phyloP scores from a whole-genome alignment of 257 asterid genomes.

The Petunia axillaris region DNA sequence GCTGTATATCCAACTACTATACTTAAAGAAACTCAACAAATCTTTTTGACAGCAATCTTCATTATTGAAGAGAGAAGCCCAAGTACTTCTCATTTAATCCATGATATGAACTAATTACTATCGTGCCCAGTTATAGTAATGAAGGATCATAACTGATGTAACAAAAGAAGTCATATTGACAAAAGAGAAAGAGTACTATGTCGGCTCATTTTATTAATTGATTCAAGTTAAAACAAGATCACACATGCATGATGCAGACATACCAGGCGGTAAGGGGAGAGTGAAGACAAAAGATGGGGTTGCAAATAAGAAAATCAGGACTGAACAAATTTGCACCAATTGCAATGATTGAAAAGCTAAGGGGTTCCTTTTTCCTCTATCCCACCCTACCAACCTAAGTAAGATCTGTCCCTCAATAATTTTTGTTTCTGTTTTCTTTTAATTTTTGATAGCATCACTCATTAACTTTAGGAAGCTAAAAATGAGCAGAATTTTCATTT shows the following conservation, averaged over 20 bases:
- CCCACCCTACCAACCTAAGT: not conserved
- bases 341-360: not conserved
- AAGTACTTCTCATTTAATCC: constrained; percentile 15
- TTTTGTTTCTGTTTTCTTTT: not conserved
- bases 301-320: constrained; percentile 14
- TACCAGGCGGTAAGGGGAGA: not conserved
- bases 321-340: not conserved
- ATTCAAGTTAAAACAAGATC: not conserved
- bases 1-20: not conserved
- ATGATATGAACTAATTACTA: constrained; percentile 2
- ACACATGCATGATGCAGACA: not conserved
- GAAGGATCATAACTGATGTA: not conserved
- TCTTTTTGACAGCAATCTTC: not conserved
- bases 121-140: not conserved
- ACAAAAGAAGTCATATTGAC: not conserved
- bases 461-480: not conserved
- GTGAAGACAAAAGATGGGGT: not conserved
- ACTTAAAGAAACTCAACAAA: no score
- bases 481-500: not conserved
- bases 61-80: constrained; percentile 14
- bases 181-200: not conserved
- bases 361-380: not conserved
- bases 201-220: not conserved
- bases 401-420: constrained; percentile 2
- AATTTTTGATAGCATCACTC: not conserved